Percentiles rank a stretch among this genome's conserved stretches.
Conservation (phyloP, 2,329 filamentous ascomycete genomes). For the Pseudocercospora ulei region DNA sequence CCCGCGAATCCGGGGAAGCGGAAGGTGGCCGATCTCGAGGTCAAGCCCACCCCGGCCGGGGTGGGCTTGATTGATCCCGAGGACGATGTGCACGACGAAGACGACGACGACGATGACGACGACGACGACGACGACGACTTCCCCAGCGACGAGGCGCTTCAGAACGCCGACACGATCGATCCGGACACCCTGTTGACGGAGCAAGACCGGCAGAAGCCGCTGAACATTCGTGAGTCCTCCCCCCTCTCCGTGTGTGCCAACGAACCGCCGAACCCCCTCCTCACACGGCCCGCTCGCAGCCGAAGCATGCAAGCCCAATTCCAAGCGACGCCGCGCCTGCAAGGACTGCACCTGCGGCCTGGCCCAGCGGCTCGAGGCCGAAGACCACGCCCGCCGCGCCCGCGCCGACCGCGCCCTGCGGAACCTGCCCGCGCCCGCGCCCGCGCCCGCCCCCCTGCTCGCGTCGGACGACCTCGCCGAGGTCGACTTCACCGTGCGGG, state of each 20-base stretch:
- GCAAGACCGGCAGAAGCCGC: constrained; percentile 66
- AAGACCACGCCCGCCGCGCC: constrained; percentile 61
- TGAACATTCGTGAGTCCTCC: constrained; percentile 58
- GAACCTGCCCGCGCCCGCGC: constrained; percentile 40
- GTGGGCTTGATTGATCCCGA: constrained; percentile 55
- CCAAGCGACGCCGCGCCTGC: constrained; percentile 84
- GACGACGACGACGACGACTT: constrained; percentile 34
- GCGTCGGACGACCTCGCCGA: constrained; percentile 71
- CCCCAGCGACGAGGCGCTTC: constrained; percentile 42
- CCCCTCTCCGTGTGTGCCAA: too few relatives aligned
- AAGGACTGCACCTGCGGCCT: constrained; percentile 97
- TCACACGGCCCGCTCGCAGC: constrained; percentile 43
- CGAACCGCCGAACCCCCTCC: not conserved
- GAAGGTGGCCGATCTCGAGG: constrained; percentile 29
- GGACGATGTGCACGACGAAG: constrained; percentile 38
- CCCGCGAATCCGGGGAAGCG: constrained; percentile 30
- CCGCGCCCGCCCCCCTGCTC: constrained; percentile 50
- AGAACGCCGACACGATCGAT: constrained; percentile 70
- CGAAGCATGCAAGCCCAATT: constrained; percentile 76
- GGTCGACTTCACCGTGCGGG: constrained; percentile 94
- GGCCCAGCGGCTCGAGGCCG: constrained; percentile 71
- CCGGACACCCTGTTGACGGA: constrained; percentile 80
- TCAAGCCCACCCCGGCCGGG: constrained; percentile 43
- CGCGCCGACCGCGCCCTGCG: constrained; percentile 52
- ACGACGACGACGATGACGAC: constrained; percentile 49